Base-by-base conservation (phyloP, 331 rosid species). In the Quercus tomentella region DNA sequence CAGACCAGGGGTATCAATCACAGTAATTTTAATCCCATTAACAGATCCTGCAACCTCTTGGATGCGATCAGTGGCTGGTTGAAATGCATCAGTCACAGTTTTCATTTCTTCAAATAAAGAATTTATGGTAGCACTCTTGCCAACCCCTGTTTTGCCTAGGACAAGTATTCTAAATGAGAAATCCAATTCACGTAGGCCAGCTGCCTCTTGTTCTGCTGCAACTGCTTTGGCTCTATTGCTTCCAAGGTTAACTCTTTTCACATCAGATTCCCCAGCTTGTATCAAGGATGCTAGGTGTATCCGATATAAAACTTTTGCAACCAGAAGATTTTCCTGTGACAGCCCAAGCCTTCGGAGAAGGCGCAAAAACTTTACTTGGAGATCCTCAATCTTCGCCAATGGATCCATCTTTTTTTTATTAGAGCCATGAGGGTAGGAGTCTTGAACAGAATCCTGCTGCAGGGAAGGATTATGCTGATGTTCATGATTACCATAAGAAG, bases 61-160 rank as follows among this genome's bases (percentile, higher is more conserved):
- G 81, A 96, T 89, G 76, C 79, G 61, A 77, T 86, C 86, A 71
- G 99, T 96, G 74, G 97, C 99, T 56, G 98, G 99, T 82, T 31
- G 96, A 87, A 93, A 96, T 76, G 99, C 93, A 87, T 92, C 88
- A 31, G 98, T 96, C 15, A 16, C 76, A 11, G 94, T 77, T 90
- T 89, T 96, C 30, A 72, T 81, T 87, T 93, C 93, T 81, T 87
- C 97, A 79, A 93, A 89, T 76, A 96, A 79, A 61, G 99, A 93
- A 80, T 96, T 96, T 82, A 96, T 93, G 7, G 99, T 96, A 70
- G 99, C 99, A 90, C 99, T 93, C 88, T 96, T 96, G 25, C 99
- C 99, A 68, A 96, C 99, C 80, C 99, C 99, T 30, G 98, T 91
- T 86, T 89, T 96, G 41, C 99, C 98, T 25, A 96, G 86, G 58